Base-by-base conservation (phyloP, 768 basidiomycete genomes). In the Mycena metata region DNA sequence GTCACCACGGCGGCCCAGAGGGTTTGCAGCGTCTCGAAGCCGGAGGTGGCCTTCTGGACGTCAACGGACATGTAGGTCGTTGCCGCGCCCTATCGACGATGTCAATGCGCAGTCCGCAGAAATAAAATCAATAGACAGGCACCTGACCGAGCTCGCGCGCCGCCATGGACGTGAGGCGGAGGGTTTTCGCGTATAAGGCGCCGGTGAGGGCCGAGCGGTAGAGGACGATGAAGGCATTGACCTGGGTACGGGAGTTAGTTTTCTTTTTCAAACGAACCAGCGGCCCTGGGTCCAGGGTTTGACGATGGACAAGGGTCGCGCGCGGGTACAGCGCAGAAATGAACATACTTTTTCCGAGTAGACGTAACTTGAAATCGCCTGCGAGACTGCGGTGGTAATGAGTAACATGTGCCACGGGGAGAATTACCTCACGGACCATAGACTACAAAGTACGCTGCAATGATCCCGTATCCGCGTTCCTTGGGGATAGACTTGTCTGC, bases 11-110 rank as follows among this genome's bases (percentile, higher is more conserved):
- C 56, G 4, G 64, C 36, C 64, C 64, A 66, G 36, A 66, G 64
- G 3, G 59, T 50, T 26, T 66, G 64, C 10, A 66, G 23, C 2
- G 57, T 66, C n/a, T 51, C 17, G 42, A 66, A 66, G 3, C 64
- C 64, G 17, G 2, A 3, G n/a, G 64, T 52, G 47, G 51, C 56
- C 15, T 66, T 66, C 30, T 52, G 49, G 41, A 66, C 64, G 57
- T 66, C 64, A 6, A 66, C 64, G 16, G 64, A 66, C 64, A 66
- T 66, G 57, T 66, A 66, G 8, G 64, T 66, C 56, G 64, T 65
- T 2, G 55, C 64, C 19, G 64, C 64, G 12, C 64, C 64, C 55
- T 65, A 26, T 3, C n/a, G 15, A 16, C 3, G n/a, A n/a, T n/a
- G 15, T 46, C 45, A 49, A 45, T 21, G 21, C 7, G 23, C 17